Evolutionary conservation across 345 rosid species (phyloP).

Genomic region (Pelargonium nanum): DNA sequence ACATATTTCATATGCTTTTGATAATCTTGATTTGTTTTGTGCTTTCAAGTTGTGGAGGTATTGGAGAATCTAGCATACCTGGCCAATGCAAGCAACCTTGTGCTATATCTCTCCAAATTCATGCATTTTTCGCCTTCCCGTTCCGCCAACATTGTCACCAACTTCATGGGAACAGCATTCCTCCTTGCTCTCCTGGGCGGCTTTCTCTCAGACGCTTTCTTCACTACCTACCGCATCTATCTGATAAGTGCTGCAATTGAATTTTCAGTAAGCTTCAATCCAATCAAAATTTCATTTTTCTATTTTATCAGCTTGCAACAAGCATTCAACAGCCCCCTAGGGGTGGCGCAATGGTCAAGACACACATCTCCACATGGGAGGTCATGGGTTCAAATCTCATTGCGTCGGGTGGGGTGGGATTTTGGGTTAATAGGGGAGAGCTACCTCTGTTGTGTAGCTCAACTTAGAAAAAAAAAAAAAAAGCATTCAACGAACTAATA

Average conservation of each 20-base stretch:
- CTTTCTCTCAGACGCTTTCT: constrained; percentile 61
- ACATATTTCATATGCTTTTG: neutral
- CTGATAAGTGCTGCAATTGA: constrained; percentile 62
- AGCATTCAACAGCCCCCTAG: neutral
- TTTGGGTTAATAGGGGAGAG: too few relatives aligned
- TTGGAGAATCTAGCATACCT: constrained; percentile 85
- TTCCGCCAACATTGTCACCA: constrained; percentile 71
- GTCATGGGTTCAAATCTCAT: too few relatives aligned
- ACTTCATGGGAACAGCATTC: constrained; percentile 89
- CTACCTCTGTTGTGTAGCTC: too few relatives aligned
- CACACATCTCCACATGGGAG: too few relatives aligned
- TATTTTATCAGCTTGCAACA: too few relatives aligned
- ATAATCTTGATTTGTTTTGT: constrained; percentile 1
- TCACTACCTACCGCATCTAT: constrained; percentile 61
- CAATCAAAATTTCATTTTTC: neutral
- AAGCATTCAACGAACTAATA: too few relatives aligned
- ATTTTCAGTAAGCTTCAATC: constrained; percentile 40
- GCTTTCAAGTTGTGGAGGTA: constrained; percentile 54
- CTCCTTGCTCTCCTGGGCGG: constrained; percentile 86
- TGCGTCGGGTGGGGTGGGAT: too few relatives aligned
- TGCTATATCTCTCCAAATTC: constrained; percentile 57
- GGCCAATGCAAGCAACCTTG: constrained; percentile 89
- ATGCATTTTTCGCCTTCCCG: constrained; percentile 75
- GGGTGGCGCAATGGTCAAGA: too few relatives aligned
- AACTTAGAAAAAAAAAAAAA: too few relatives aligned